Conservation (phyloP, 352 stramenopile genomes). For the Phytophthora melonis region DNA sequence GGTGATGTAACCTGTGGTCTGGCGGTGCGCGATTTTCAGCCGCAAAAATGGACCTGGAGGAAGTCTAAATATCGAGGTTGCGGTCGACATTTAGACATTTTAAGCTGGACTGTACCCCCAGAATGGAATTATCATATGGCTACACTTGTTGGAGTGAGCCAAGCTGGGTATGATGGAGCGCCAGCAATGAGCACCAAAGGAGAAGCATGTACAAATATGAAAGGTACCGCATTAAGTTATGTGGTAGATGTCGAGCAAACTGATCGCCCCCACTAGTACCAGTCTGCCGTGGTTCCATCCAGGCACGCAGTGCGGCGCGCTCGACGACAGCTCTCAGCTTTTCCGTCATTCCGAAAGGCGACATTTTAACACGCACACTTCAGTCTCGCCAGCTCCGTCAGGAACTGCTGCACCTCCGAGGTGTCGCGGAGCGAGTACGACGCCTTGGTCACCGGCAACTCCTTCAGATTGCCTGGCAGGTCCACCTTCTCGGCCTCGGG, state of each 20-base stretch:
- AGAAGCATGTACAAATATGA: conserved; percentile 26
- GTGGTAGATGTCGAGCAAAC: conserved; percentile 30
- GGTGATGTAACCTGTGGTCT: conserved; percentile 5
- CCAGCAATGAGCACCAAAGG: background rate
- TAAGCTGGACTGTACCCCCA: conserved; percentile 17
- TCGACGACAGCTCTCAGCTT: conserved; percentile 26
- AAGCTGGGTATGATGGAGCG: background rate
- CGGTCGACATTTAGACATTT: conserved; percentile 21
- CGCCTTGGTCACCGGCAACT: conserved; percentile 60
- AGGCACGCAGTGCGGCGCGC: conserved; percentile 13
- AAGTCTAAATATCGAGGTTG: conserved; percentile 20
- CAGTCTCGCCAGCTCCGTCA: conserved; percentile 57
- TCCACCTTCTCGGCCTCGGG: conserved; percentile 56
- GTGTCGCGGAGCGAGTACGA: conserved; percentile 70
- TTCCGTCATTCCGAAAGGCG: conserved; percentile 3
- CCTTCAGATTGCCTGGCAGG: conserved; percentile 53
- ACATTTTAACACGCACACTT: conserved; percentile 47
- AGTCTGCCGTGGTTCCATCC: conserved; percentile 12
- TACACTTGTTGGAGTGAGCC: background rate
- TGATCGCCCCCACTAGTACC: conserved; percentile 9
- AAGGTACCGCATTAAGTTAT: conserved; percentile 38
- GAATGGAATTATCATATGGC: conserved; percentile 19
- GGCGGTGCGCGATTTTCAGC: conserved; percentile 24
- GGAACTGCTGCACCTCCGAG: conserved; percentile 64
- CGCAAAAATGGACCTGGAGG: conserved; percentile 24